Evolutionary conservation across 192 early-diverging fungal species (phyloP).

Genomic region (Entomortierella parvispora): DNA sequence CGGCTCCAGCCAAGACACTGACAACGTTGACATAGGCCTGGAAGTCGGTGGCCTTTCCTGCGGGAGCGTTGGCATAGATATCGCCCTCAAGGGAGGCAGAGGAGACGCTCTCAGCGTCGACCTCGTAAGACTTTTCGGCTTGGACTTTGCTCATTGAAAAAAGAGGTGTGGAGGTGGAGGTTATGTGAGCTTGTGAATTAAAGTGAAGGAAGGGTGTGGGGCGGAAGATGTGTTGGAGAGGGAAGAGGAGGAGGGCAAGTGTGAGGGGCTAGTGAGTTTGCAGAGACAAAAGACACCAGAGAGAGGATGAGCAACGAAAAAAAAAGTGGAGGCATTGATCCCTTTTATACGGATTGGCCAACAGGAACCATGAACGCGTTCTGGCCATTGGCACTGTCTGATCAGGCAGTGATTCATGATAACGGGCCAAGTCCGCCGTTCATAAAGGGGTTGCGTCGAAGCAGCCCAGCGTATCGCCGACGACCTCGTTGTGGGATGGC

Average conservation of each 20-base stretch:
- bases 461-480: background rate
- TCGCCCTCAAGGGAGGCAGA: slow-evolving; percentile 24
- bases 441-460: slow-evolving; percentile 9
- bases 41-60: slow-evolving; percentile 47
- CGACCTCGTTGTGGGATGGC: background rate
- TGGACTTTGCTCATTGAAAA: slow-evolving; percentile 10
- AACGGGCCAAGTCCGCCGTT: background rate
- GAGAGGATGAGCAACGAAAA: slow-evolving; percentile 10
- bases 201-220: background rate
- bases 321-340: background rate
- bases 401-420: background rate
- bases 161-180: background rate
- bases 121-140: slow-evolving; percentile 35
- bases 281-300: no score
- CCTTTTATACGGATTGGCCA: slow-evolving; percentile 1
- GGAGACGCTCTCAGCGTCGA: slow-evolving; percentile 43
- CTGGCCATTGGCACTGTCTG: background rate
- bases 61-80: slow-evolving; percentile 30
- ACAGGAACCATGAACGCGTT: background rate
- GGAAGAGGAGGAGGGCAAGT: background rate
- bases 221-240: background rate
- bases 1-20: slow-evolving; percentile 71
- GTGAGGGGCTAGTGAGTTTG: background rate
- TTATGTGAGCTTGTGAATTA: no score
- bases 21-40: slow-evolving; percentile 52